Evolutionary conservation across 805 yeast genomes (phyloP), one percentile per base, ranked within the genome.

Genomic region (Zygotorulaspora sp.): DNA sequence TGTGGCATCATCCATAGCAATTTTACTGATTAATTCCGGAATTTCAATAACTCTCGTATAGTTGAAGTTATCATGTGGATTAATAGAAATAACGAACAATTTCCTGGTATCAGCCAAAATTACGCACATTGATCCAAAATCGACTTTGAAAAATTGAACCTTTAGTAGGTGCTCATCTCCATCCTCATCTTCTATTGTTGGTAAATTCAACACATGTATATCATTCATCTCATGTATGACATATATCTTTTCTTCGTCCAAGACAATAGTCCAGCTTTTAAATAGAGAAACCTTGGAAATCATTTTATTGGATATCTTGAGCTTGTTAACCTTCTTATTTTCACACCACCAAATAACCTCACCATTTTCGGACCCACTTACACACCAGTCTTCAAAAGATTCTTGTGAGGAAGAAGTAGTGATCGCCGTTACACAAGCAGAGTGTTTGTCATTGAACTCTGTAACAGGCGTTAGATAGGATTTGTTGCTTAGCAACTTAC

Each of bases 341-440:
- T 57, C 61, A 28, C 53, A 41, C 65, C 65, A 61, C 65, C 65
- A 61, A 15, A 58, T 53, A 2, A 61, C 19, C 33, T 54, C 57
- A 11, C 65, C 65, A 28, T 50, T 44, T 35, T 55, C 62, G 9
- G 59, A 55, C 3, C 62, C 65, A 36, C 62, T 55, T 6, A 53
- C 57, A 40, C 60, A 52, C 46, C 52, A 45, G 38, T 56, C 57
- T 8, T 49, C 54, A 0, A 49, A 38, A 12, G 55, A 48, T 25
- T 47, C 52, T 35, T 48, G 53, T 5, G 50, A 40, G 2, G 50
- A 36, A 3, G 57, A 48, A 9, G 55, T 46, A 4, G 55, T 46
- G 9, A 62, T 53, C 0, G 65, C 59, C 2, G 66, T 59, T 12
- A 62, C 64, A 35, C 56, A 40, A 3, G 55, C 29, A 2, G 46